Base-by-base conservation (phyloP, 768 basidiomycete genomes). In the Phallus indusiatus region DNA sequence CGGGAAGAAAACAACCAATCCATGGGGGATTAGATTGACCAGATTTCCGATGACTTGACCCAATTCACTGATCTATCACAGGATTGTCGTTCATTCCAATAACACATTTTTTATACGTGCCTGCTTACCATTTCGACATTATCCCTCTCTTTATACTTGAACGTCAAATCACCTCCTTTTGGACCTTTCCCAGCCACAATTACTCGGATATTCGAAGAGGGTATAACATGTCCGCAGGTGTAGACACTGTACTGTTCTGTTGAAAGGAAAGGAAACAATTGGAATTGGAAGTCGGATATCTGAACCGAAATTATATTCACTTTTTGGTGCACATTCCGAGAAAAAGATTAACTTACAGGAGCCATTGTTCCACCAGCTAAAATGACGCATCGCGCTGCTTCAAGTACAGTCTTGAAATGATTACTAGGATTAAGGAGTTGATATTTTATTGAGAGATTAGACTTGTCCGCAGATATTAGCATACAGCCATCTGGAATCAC, bases 361-460 rank as follows among this genome's bases (percentile, higher is more conserved):
- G 93, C 92, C 96, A 99, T 97, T 0, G 95, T 99, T 5, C 95
- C 95, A 9, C 95, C 95, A 8, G 96, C 95, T 42, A 99, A 75
- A 28, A 98, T 73, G n/a, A 98, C 85, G 2, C 88, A 80, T 37
- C 91, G 75, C 1, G 94, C 91, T 22, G 78, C 76, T 18, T 92
- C 84, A 0, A 91, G 82, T 6, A 97, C 80, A n/a, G 91, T 88
- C 56, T 78, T 75, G 67, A 98, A 98, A 59, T 85, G 78, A 6
- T 90, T 87, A 0, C 90, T 82, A 1, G 96, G 94, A 66, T 98
- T 97, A 21, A 99, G 79, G 18, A 93, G 83, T 62, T 96, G 89
- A 66, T 96, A 99, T 66, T 88, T 92, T 55, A 97, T 73, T 60
- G 86, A 84, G 5, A 89, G 75, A 34, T 73, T 75, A 61, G 72